Evolutionary conservation across 1,139 yeast species (phyloP).

Genomic region (Protomyces gravidus): DNA sequence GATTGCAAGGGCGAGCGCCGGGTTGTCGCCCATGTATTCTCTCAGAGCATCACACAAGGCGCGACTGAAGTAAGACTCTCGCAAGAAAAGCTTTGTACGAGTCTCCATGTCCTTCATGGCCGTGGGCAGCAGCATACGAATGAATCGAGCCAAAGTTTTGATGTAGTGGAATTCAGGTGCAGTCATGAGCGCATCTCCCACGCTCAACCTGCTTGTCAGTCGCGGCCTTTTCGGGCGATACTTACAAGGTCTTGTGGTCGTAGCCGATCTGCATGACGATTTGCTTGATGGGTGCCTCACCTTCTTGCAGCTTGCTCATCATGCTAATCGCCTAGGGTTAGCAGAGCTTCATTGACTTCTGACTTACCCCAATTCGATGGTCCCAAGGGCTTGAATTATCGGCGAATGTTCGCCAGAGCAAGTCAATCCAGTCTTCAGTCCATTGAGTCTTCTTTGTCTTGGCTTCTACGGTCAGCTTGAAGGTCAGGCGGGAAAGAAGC

Average conservation of each 20-base stretch:
- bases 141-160: neutral
- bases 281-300: neutral
- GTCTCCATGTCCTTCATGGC: neutral
- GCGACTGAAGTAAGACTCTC: neutral
- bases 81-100: neutral
- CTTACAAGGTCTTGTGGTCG: neutral
- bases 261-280: neutral
- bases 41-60: neutral
- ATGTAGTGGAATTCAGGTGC: neutral
- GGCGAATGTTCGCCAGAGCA: neutral
- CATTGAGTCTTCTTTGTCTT: neutral
- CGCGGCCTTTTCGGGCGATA: neutral
- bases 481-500: no score
- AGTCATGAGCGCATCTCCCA: constrained; percentile 1
- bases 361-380: neutral
- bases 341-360: neutral
- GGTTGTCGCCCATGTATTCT: neutral
- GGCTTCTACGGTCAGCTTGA: neutral
- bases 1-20: neutral
- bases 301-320: neutral
- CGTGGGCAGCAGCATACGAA: neutral
- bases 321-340: neutral
- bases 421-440: neutral
- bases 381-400: neutral
- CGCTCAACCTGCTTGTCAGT: neutral